Evolutionary conservation across 176 grass and related monocot species (phyloP), one percentile per base, ranked within the genome.

Genomic region (Aegilops longissima): DNA sequence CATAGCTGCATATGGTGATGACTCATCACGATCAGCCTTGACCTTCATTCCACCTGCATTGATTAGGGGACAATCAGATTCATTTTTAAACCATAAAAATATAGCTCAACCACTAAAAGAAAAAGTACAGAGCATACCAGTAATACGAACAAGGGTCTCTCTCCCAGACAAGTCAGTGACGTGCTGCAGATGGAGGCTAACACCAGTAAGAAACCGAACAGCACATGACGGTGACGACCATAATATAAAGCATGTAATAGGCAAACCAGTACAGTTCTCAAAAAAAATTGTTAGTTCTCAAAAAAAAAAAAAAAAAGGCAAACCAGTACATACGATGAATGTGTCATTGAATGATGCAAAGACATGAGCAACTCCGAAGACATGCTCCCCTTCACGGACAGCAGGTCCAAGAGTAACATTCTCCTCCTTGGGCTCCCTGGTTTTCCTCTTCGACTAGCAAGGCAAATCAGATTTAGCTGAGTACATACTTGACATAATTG

Each of bases 1-100:
- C 93, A 95, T 93, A 42, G 91, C 93, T 38, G 89, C 93, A 89
- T 95, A 95, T 27, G 93, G 93, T 14, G 93, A 95, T 62, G 93
- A 91, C 29, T 95, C 93, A 54, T 95, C 93, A 51, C 91, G 65
- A 21, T 95, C 93, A 82, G 93, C 91, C 80, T 93, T 95, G 30
- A 95, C 91, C 77, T 95, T 95, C 93, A 95, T 93, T 27, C 91
- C 91, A 63, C 93, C 91, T 95, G 62, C 12, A 85, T 42, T 5
- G 8, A 52, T 82, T 13, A 42, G 30, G 58, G 25, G 21, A 16
- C 17, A 68, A 25, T 80, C 29, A 45, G 18, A 72, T 42, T 7
- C 56, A 35, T 31, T 63, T 6, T 25, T 25, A 24, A 36, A 36
- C 33, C 20, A 1, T 30, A 17, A 33, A 68, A 13, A 58, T 40